Percentiles rank a stretch among this genome's conserved stretches.
These are phyloP conservation scores for Phaseolus coccineus DNA, from an alignment of 331 rosid genomes.

Conservation along the genomic window DNA sequence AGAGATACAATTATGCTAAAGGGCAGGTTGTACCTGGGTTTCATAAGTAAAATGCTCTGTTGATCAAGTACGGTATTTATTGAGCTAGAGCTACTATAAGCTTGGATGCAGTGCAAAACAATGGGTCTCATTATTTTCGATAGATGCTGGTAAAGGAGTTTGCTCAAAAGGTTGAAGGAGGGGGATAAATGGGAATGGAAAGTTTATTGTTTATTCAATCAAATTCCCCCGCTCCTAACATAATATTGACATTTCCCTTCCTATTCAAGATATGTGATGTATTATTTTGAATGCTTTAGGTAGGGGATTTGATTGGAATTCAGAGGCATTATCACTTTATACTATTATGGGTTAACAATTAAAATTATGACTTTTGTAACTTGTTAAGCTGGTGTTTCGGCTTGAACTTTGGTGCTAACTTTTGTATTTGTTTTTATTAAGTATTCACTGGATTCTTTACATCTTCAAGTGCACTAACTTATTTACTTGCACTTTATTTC, in stretches of 20 bases:
- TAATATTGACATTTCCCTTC: constrained; percentile 15
- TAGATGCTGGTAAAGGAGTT: neutral
- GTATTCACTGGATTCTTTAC: constrained; percentile 9
- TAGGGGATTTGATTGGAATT: constrained; percentile 5
- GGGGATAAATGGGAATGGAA: neutral
- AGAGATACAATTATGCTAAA: neutral
- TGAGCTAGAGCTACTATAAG: constrained; percentile 9
- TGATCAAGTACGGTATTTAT: neutral
- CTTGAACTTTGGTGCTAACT: neutral
- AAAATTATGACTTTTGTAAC: neutral
- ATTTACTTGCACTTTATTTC: constrained; percentile 33
- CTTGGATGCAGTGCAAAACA: constrained; percentile 4
- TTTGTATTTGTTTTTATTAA: neutral
- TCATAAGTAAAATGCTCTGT: neutral
- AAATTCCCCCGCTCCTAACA: neutral
- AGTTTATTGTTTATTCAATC: constrained; percentile 6
- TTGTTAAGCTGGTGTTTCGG: neutral
- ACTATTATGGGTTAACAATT: constrained; percentile 1
- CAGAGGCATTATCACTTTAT: neutral
- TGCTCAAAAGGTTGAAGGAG: constrained; percentile 5
- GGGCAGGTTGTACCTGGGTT: constrained; percentile 3
- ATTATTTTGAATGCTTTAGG: neutral
- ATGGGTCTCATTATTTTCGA: neutral
- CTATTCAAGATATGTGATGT: neutral
- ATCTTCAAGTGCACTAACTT: constrained; percentile 27